Evolutionary conservation across 345 rosid species (phyloP).

Genomic region (Combretum micranthum): DNA sequence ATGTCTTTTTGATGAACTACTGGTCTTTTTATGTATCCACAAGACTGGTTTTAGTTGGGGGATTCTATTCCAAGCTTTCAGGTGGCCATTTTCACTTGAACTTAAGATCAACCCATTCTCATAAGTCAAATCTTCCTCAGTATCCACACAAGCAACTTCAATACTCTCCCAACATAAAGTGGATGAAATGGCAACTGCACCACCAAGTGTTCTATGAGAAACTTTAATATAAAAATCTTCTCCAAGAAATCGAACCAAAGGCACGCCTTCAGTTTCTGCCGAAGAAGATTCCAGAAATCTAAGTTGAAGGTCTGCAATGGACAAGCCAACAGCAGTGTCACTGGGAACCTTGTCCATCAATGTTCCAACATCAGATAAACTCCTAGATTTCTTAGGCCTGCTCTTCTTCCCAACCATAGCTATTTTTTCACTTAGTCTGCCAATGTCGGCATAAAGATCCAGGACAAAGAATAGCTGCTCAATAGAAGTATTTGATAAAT

Average conservation of each 20-base stretch:
- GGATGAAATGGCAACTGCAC: constrained; percentile 90
- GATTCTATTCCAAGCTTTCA: constrained; percentile 29
- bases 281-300: constrained; percentile 77
- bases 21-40: constrained; percentile 66
- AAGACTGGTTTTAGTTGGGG: constrained; percentile 72
- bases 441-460: constrained; percentile 78
- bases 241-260: constrained; percentile 85
- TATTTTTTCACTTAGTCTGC: constrained; percentile 71
- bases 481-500: constrained; percentile 81
- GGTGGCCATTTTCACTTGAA: constrained; percentile 31
- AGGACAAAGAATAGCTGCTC: constrained; percentile 93
- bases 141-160: constrained; percentile 80
- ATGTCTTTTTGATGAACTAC: constrained; percentile 32
- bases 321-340: constrained; percentile 86
- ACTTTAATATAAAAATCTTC: constrained; percentile 71
- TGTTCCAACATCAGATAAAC: constrained; percentile 35
- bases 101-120: constrained; percentile 23
- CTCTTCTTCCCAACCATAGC: constrained; percentile 57
- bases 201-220: constrained; percentile 92
- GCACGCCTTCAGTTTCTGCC: constrained; percentile 48
- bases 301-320: constrained; percentile 63
- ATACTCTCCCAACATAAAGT: constrained; percentile 66
- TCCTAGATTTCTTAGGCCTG: constrained; percentile 24
- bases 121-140: constrained; percentile 34
- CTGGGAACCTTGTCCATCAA: constrained; percentile 91